phyloP scores from a whole-genome alignment of 78 protist species.

The Chrysochromulina tobinii region DNA sequence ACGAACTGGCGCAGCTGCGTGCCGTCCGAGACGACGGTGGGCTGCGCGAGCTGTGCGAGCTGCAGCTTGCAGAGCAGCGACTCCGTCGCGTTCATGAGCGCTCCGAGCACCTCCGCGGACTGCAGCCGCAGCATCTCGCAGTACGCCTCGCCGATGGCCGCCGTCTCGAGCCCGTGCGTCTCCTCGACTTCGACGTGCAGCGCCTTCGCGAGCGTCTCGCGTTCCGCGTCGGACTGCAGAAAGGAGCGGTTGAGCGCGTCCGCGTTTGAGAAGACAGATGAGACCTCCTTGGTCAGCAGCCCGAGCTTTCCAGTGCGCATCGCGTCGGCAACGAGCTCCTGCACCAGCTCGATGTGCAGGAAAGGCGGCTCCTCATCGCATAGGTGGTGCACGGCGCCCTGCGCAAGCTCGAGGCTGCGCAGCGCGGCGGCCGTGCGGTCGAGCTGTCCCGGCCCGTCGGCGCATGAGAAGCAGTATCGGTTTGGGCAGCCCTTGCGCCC shows the following conservation, averaged over 20 bases:
- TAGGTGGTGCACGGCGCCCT: neutral
- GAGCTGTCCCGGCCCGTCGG: neutral
- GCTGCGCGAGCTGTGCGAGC: neutral
- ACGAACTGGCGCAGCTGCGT: neutral
- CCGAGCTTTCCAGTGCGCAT: neutral
- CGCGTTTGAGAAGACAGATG: neutral
- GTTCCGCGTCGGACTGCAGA: neutral
- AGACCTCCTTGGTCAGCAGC: neutral
- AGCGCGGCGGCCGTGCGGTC: neutral
- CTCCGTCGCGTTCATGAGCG: neutral
- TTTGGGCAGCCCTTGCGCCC: neutral
- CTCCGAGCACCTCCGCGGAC: neutral
- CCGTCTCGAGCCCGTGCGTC: neutral
- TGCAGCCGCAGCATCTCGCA: neutral
- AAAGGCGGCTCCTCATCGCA: slow-evolving; percentile 14
- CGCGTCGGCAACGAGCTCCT: neutral
- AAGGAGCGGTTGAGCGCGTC: slow-evolving; percentile 17
- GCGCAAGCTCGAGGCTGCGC: neutral
- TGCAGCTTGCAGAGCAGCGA: neutral
- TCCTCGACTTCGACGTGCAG: neutral
- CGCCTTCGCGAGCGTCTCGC: neutral
- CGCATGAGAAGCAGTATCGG: neutral
- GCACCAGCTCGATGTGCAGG: neutral
- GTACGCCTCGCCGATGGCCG: neutral
- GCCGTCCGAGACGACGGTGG: neutral